These are phyloP conservation scores for Phialophora macrospora DNA, from an alignment of 2,329 filamentous ascomycete genomes.

Conservation along the genomic window DNA sequence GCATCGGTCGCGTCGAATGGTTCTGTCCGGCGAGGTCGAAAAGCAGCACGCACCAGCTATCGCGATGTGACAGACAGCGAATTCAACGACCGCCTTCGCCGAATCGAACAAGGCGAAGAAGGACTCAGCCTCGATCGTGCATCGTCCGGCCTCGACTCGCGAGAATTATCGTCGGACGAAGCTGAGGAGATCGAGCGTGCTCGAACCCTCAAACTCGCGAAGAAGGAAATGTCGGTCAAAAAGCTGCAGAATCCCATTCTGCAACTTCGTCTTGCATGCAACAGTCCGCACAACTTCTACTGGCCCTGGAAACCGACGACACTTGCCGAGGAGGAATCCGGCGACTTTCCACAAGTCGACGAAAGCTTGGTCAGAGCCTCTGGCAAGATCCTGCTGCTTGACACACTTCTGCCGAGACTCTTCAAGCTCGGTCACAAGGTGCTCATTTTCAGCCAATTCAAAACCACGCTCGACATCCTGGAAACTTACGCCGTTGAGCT, in stretches of 20 bases:
- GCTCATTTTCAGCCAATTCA: conserved; percentile 96
- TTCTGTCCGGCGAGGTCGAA: conserved; percentile 57
- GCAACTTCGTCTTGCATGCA: conserved; percentile 89
- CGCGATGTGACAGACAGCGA: conserved; percentile 78
- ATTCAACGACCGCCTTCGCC: conserved; percentile 73
- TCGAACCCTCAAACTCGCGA: conserved; percentile 50
- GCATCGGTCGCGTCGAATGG: conserved; percentile 55
- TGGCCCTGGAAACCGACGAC: conserved; percentile 73
- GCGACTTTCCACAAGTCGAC: conserved; percentile 66
- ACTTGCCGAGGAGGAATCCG: conserved; percentile 64
- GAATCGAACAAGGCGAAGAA: conserved; percentile 58
- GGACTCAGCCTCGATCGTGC: conserved; percentile 45
- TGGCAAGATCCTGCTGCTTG: conserved; percentile 93
- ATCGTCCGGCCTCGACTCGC: conserved; percentile 33
- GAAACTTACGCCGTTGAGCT: conserved; percentile 83
- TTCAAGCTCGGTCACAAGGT: conserved; percentile 82
- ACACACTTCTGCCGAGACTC: conserved; percentile 78
- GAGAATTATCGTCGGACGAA: conserved; percentile 29
- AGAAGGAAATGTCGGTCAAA: conserved; percentile 85
- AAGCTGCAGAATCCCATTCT: conserved; percentile 92
- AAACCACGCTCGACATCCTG: conserved; percentile 87
- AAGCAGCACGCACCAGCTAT: conserved; percentile 60
- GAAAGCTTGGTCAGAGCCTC: conserved; percentile 83
- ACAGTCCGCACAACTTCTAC: conserved; percentile 95
- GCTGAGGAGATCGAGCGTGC: conserved; percentile 44